Conservation (phyloP, 2,329 filamentous ascomycete genomes). For the Claviceps citrina region DNA sequence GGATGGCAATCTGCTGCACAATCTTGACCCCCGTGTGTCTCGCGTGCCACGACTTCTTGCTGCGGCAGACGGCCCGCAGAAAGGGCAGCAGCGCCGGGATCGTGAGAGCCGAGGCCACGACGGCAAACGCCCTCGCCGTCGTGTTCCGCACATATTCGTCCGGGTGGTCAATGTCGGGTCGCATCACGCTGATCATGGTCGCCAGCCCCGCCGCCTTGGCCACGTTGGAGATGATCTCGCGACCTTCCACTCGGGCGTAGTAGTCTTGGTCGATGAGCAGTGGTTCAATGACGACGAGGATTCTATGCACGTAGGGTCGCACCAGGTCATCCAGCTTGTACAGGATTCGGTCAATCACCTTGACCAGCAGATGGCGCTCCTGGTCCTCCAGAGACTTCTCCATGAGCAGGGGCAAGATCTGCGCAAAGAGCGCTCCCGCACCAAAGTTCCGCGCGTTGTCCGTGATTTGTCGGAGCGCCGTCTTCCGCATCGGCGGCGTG, state of each 20-base stretch:
- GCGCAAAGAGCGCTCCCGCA: constrained; percentile 85
- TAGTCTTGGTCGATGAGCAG: constrained; percentile 98
- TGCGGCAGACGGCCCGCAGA: constrained; percentile 84
- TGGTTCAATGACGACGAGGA: constrained; percentile 96
- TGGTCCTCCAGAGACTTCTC: constrained; percentile 96
- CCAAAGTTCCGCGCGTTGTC: constrained; percentile 96
- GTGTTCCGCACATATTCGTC: constrained; percentile 98
- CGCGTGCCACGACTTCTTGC: constrained; percentile 98
- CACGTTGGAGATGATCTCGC: constrained; percentile 96
- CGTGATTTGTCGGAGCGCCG: constrained; percentile 86
- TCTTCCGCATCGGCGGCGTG: constrained; percentile 97
- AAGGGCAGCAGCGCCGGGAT: constrained; percentile 93
- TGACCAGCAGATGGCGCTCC: constrained; percentile 93
- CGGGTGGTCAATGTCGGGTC: constrained; percentile 94
- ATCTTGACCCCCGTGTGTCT: constrained; percentile 98
- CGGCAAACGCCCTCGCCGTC: constrained; percentile 88
- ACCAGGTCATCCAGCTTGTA: constrained; percentile 98
- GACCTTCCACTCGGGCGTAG: constrained; percentile 93
- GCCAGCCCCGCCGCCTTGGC: constrained; percentile 92
- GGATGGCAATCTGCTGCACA: constrained; percentile 92
- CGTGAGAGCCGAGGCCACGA: constrained; percentile 88
- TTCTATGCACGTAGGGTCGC: constrained; percentile 93
- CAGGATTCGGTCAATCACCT: constrained; percentile 94
- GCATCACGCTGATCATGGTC: constrained; percentile 99
- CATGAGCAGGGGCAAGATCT: constrained; percentile 93